Base-by-base conservation (phyloP, 805 yeast species). In the Saturnispora mendoncae region DNA sequence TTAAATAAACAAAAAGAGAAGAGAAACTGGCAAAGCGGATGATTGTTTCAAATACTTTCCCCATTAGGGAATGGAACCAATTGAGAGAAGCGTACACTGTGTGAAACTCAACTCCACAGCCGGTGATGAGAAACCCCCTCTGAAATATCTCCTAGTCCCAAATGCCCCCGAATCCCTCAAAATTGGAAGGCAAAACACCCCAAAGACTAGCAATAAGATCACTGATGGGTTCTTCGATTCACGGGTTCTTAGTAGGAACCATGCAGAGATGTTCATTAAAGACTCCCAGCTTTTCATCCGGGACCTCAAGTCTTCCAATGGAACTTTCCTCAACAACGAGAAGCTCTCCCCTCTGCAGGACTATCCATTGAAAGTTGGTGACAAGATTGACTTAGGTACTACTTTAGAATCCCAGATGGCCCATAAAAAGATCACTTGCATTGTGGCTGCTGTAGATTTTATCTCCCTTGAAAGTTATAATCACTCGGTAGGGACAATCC, bases 201-300 rank as follows among this genome's bases (percentile, higher is more conserved):
- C 84, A 3, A 71, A 69, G 46, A 67, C 70, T 35, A 68, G 69
- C 42, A 76, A 76, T 28, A 74, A 70, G 46, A 66, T 84, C 2
- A 80, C 83, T 28, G 94, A 94, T 57, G 98, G 97, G 0, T 88
- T 74, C 58, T 92, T 92, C 56, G 97, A 92, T 62, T 85, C 96
- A 9, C 68, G 97, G 23, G 97, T 94, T 9, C 71, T 92, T 35
- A 80, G 94, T 15, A 68, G 99, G 49, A 92, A 84, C 55, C 99
- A 92, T 62, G 99, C 99, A 0, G 90, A 84, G 53, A 64, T 92
- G 47, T 84, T 75, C 66, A 75, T 87, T 28, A 53, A 50, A 30
- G 92, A 84, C 50, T 67, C 75, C 14, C 59, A 59, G 20, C 69
- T 94, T 17, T 85, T 71, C 69, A 71, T 92, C 20, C 76, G 80